A percentile compares a stretch with the other conserved stretches of the same genome.
Evolutionary conservation across 1,139 yeast species (phyloP).

Genomic region (Geotrichum europaeum): DNA sequence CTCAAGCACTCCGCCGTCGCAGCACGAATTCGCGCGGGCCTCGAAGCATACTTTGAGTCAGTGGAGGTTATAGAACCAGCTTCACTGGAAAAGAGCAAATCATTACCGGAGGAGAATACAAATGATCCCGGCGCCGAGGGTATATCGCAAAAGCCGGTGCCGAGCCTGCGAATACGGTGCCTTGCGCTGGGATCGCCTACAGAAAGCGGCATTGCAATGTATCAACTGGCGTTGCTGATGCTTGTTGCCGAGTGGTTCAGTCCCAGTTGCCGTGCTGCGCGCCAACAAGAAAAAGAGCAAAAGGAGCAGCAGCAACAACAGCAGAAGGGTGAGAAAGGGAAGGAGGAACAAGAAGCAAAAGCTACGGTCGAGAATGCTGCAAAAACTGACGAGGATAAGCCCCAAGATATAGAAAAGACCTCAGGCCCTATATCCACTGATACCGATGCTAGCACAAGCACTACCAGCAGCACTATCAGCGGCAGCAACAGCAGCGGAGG

Average conservation of each 20-base stretch:
- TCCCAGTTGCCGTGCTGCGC: not conserved
- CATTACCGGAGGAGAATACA: not conserved
- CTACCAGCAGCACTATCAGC: not conserved
- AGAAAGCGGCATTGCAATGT: constrained; percentile 51
- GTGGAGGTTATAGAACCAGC: not conserved
- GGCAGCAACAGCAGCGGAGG: not conserved
- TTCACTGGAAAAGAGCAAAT: not conserved
- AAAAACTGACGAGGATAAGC: not conserved
- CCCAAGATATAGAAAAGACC: not conserved
- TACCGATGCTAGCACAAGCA: not conserved
- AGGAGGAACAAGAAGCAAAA: not conserved
- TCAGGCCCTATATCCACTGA: not conserved
- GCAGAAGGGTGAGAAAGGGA: constrained; percentile 19
- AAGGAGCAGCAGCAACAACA: too few species aligned
- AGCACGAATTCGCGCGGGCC: not conserved
- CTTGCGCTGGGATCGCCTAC: constrained; percentile 68
- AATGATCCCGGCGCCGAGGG: not conserved
- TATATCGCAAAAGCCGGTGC: not conserved
- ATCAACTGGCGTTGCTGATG: constrained; percentile 54
- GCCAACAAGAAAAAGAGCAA: not conserved
- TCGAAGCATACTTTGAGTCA: not conserved
- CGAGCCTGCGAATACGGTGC: constrained; percentile 45
- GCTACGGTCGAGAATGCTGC: not conserved
- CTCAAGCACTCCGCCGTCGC: not conserved
- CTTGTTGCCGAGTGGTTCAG: constrained; percentile 33